These are phyloP conservation scores for Chaetoscypha palmicola DNA, from an alignment of 2,329 filamentous ascomycete species.

Conservation along the genomic window DNA sequence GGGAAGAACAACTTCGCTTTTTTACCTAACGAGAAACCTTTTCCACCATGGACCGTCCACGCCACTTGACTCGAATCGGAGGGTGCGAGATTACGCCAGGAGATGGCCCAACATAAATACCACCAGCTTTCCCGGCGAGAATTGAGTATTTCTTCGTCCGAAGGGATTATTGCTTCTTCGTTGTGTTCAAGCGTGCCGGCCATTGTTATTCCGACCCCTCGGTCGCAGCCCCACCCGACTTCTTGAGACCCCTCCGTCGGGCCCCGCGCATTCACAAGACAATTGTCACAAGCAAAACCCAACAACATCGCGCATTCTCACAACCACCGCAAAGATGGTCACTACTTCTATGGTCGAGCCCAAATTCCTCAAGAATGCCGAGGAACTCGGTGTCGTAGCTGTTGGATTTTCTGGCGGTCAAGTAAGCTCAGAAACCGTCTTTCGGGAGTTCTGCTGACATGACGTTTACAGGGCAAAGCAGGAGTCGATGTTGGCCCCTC, in stretches of 20 bases:
- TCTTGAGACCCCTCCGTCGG: background rate
- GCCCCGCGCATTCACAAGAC: background rate
- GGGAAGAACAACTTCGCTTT: slow-evolving; percentile 11
- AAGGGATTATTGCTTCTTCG: no score
- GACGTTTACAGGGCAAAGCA: slow-evolving; percentile 61
- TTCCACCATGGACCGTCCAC: background rate
- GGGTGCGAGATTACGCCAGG: background rate
- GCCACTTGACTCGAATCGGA: background rate
- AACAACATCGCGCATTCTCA: background rate
- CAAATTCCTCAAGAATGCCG: slow-evolving; percentile 72
- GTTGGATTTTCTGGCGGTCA: slow-evolving; percentile 96
- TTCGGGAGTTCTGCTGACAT: slow-evolving; percentile 12
- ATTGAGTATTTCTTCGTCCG: background rate
- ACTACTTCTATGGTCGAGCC: slow-evolving; percentile 30
- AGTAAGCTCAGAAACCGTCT: slow-evolving; percentile 45
- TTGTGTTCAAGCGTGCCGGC: no score
- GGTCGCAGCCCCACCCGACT: background rate
- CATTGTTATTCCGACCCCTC: no score
- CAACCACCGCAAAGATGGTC: slow-evolving; percentile 22
- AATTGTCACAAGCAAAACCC: background rate
- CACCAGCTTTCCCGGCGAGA: background rate
- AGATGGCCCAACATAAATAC: background rate
- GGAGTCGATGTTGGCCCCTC: slow-evolving; percentile 88
- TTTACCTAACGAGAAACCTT: slow-evolving; percentile 1
- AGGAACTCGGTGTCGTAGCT: slow-evolving; percentile 84